Conservation (phyloP, 129 eudicot genomes). For the Oenanthe sinensis region DNA sequence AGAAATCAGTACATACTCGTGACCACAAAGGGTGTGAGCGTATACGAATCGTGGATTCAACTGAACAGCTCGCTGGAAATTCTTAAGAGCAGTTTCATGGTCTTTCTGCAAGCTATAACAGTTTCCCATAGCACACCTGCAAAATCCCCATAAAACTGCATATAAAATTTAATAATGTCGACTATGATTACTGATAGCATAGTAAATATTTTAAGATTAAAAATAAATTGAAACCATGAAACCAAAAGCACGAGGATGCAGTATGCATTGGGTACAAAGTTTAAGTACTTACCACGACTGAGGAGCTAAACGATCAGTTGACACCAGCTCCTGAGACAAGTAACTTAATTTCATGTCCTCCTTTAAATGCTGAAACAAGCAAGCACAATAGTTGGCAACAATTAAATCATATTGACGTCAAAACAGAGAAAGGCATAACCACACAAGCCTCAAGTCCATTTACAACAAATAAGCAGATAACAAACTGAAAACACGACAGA, state of each 20-base stretch:
- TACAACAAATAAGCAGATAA: not conserved
- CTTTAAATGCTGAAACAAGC: conserved; percentile 69
- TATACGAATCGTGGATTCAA: conserved; percentile 82
- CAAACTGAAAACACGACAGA: not conserved
- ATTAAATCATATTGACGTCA: not conserved
- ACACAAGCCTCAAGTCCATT: not conserved
- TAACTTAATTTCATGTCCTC: conserved; percentile 96
- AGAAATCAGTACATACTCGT: conserved; percentile 52
- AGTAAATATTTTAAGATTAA: not conserved
- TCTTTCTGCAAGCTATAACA: conserved; percentile 99
- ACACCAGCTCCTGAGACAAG: conserved; percentile 92
- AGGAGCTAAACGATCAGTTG: conserved; percentile 98
- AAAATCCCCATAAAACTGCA: conserved; percentile 12
- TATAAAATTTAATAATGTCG: not conserved
- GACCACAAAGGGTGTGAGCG: conserved; percentile 99
- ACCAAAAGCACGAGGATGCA: not conserved
- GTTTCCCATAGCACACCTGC: conserved; percentile 99
- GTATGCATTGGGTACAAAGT: not conserved
- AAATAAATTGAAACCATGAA: not conserved
- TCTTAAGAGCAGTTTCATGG: conserved; percentile 95
- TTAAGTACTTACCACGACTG: conserved; percentile 67
- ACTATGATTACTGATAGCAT: not conserved
- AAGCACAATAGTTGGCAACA: not conserved
- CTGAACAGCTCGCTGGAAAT: conserved; percentile 90
- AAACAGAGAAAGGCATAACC: not conserved